Evolutionary conservation across 192 early-diverging fungal genomes (phyloP), one percentile per base, ranked within the genome.

Genomic region (Borealophlyctis nickersoniae): DNA sequence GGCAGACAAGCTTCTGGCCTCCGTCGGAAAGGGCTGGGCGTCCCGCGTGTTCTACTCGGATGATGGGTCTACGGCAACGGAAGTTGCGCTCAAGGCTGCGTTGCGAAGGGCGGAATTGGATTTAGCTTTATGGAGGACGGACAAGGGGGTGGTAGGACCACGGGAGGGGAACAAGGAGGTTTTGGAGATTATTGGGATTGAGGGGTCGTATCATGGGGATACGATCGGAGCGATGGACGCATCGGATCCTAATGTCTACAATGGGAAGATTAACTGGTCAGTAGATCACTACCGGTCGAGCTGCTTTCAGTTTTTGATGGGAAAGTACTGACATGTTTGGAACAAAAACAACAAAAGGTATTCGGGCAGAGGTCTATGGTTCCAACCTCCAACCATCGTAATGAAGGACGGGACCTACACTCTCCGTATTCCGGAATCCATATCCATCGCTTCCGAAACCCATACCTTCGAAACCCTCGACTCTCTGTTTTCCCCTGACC

Each of bases 161-260:
- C n/a, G n/a, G n/a, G 14, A 36, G 66, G 16, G 57, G 56, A 19
- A 75, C 67, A 45, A 63, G 59, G 35, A 66, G 53, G n/a, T n/a
- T n/a, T 51, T 87, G 7, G 82, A 81, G 52, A 73, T 89, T 1
- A 64, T 91, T 30, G 90, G 90, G 28, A 60, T 91, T 2, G 73
- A 87, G 30, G 89, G 91, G 4, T 78, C 81, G n/a, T 93, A 93
- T 64, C 91, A 93, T 65, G 91, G 91, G 33, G 91, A 93, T 60
- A 93, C 91, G 0, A 92, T 91, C 45, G 90, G 90, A 27, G 82
- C 86, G 24, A 93, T 93, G 91, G 83, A 90, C 65, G 86, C 87
- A 3, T 88, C 85, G 60, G 77, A 81, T 34, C 88, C 89, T 30
- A 89, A 85, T 53, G 73, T 82, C 5, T 91, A 83, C 63, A 92